These are phyloP conservation scores for Aspergillus udagawae DNA, from an alignment of 2,329 filamentous ascomycete species.

Conservation along the genomic window DNA sequence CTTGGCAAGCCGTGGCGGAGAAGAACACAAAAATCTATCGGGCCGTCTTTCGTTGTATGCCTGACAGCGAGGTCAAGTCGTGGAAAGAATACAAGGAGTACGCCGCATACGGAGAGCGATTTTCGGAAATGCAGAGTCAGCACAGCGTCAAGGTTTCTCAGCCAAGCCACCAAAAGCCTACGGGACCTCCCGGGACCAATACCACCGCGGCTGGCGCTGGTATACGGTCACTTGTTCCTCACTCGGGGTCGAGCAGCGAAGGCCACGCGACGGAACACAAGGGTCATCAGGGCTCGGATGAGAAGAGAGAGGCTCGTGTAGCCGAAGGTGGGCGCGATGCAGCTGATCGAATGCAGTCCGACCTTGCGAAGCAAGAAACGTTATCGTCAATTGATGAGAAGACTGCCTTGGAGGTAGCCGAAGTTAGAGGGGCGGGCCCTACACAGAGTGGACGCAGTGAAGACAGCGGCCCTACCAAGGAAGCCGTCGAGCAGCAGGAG, in stretches of 20 bases:
- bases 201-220: constrained; percentile 16
- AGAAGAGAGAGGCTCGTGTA: constrained; percentile 32
- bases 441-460: constrained; percentile 21
- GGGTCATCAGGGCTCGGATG: constrained; percentile 26
- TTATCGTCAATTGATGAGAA: constrained; percentile 43
- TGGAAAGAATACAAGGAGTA: constrained; percentile 94
- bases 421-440: constrained; percentile 22
- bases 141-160: constrained; percentile 48
- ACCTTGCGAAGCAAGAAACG: constrained; percentile 27
- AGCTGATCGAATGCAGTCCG: constrained; percentile 31
- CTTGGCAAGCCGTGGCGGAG: constrained; percentile 80
- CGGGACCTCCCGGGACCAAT: constrained; percentile 36
- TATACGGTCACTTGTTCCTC: constrained; percentile 22
- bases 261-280: constrained; percentile 28
- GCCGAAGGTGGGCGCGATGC: constrained; percentile 30
- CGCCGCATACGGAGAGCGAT: constrained; percentile 69
- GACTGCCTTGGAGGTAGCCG: constrained; percentile 27
- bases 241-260: constrained; percentile 26
- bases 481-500: constrained; percentile 30
- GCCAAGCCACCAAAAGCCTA: constrained; percentile 40
- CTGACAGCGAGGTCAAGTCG: constrained; percentile 86
- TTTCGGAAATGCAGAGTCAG: constrained; percentile 63
- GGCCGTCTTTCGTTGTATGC: constrained; percentile 93
- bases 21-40: constrained; percentile 97
- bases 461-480: constrained; percentile 20